A percentile compares a stretch with the other conserved stretches of the same genome.
These are phyloP conservation scores for Apiospora kogelbergensis DNA, from an alignment of 2,329 filamentous ascomycete genomes.

Conservation along the genomic window DNA sequence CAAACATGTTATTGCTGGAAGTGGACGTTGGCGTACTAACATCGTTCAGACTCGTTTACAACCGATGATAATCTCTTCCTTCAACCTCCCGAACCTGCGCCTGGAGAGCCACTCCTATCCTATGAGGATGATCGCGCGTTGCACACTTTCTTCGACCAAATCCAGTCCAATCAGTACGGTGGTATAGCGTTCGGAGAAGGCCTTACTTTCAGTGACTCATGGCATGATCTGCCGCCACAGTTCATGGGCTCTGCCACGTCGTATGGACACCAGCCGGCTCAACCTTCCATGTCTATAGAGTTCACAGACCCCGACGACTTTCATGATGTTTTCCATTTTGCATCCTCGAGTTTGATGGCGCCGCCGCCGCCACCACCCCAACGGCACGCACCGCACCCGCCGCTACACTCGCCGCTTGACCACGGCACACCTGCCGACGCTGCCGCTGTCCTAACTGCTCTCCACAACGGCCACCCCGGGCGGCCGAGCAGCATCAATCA, in stretches of 20 bases:
- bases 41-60: conserved; percentile 14
- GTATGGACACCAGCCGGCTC: conserved; percentile 52
- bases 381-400: conserved; percentile 19
- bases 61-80: conserved; percentile 34
- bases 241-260: conserved; percentile 68
- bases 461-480: conserved; percentile 26
- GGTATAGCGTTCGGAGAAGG: conserved; percentile 52
- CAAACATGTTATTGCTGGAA: conserved; percentile 21
- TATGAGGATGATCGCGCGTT: conserved; percentile 61
- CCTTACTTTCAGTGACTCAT: conserved; percentile 49
- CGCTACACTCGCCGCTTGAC: conserved; percentile 21
- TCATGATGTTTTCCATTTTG: conserved; percentile 28
- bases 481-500: conserved; percentile 18
- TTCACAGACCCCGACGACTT: conserved; percentile 25
- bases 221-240: conserved; percentile 61
- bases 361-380: conserved; percentile 31
- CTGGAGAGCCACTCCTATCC: conserved; percentile 64
- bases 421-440: conserved; percentile 26
- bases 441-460: conserved; percentile 29
- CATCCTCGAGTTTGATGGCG: conserved; percentile 22
- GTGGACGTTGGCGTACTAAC: conserved; percentile 12
- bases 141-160: conserved; percentile 55
- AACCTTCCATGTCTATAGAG: conserved; percentile 26
- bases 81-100: conserved; percentile 61
- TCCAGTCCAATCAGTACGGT: conserved; percentile 51